These are phyloP conservation scores for Rehmannia glutinosa DNA, from an alignment of 257 asterid genomes.

Conservation along the genomic window DNA sequence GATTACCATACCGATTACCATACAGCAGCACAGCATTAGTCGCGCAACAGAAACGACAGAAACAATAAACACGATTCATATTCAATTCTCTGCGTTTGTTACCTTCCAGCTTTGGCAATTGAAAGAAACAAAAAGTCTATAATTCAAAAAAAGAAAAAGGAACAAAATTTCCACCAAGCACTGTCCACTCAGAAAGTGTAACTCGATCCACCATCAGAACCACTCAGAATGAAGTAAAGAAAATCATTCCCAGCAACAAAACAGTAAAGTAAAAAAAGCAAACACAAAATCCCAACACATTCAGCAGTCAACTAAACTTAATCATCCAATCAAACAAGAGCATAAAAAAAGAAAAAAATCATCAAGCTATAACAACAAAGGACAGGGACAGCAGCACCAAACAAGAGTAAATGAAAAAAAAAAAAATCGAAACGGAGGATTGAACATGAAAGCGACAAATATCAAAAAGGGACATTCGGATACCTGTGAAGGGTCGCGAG, in stretches of 20 bases:
- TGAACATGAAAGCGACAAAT: background rate
- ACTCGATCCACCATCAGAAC: background rate
- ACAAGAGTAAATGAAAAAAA: background rate
- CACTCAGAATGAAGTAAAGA: background rate
- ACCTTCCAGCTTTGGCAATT: background rate
- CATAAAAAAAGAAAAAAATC: background rate
- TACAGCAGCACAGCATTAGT: no score
- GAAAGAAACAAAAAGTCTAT: background rate
- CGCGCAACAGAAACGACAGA: background rate
- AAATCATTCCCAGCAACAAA: background rate
- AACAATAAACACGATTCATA: background rate
- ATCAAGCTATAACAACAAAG: background rate
- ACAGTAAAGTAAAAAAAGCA: background rate
- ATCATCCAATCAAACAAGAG: background rate
- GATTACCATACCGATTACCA: no score
- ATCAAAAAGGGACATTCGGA: background rate
- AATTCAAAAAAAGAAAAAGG: background rate
- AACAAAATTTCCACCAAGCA: background rate
- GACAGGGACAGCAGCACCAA: no score
- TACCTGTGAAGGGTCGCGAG: slow-evolving; percentile 12
- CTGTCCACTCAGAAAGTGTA: background rate
- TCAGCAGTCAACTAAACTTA: background rate
- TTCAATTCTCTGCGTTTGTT: background rate
- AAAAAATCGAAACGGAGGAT: background rate
- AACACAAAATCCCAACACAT: background rate